Evolutionary conservation across 257 asterid species (phyloP).

Genomic region (Mitragyna speciosa): DNA sequence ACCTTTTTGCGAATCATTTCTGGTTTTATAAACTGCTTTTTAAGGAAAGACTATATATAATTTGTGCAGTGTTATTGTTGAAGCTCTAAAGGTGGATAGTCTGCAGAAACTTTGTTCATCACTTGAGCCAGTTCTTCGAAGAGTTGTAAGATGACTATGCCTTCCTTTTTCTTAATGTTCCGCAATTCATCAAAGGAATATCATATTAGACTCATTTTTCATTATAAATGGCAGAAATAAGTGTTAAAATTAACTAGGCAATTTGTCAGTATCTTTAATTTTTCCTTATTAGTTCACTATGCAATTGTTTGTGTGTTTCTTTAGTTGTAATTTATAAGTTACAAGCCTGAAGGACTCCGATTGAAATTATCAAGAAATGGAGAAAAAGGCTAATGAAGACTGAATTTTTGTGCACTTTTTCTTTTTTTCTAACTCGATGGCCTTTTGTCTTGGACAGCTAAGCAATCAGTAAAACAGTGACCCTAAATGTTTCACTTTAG

Average conservation of each 20-base stretch:
- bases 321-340: neutral
- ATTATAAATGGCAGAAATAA: neutral
- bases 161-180: slow-evolving; percentile 11
- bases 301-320: neutral
- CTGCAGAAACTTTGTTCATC: slow-evolving; percentile 96
- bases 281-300: neutral
- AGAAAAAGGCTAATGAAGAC: neutral
- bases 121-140: slow-evolving; percentile 90
- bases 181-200: neutral
- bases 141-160: slow-evolving; percentile 71
- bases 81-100: slow-evolving; percentile 92
- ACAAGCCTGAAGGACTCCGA: neutral
- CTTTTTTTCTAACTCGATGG: neutral
- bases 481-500: neutral
- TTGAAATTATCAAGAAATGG: neutral
- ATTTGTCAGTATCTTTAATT: neutral
- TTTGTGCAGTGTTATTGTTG: slow-evolving; percentile 88
- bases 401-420: neutral
- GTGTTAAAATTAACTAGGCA: neutral
- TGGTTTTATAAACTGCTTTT: neutral
- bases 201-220: neutral
- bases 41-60: slow-evolving; percentile 26
- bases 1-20: neutral
- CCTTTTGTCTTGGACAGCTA: neutral
- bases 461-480: neutral